These are phyloP conservation scores for Carpinus fangiana DNA, from an alignment of 306 rosid species.

Conservation along the genomic window DNA sequence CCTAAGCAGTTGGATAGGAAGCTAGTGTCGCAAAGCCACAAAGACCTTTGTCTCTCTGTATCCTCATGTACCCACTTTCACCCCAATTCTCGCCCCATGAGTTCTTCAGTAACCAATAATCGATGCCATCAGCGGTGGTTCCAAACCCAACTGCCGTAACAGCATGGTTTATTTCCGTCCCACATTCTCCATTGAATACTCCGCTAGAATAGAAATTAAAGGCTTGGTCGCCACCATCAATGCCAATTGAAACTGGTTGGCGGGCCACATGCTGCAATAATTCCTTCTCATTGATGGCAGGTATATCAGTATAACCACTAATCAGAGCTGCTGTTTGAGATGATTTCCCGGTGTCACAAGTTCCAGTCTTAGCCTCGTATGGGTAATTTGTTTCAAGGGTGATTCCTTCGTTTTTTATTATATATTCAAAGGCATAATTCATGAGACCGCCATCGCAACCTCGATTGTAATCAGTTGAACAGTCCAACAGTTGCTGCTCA, in stretches of 20 bases:
- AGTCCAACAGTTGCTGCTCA: conserved; percentile 40
- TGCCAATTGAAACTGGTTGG: conserved; percentile 4
- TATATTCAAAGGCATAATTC: conserved; percentile 6
- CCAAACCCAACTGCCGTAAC: conserved; percentile 32
- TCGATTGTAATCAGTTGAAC: neutral
- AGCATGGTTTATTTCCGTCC: neutral
- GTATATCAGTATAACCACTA: conserved; percentile 17
- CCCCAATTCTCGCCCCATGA: conserved; percentile 37
- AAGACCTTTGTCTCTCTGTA: neutral
- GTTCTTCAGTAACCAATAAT: conserved; percentile 33
- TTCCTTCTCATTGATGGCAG: conserved; percentile 19
- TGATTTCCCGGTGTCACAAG: neutral
- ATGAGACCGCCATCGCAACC: conserved; percentile 1
- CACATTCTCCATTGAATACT: neutral
- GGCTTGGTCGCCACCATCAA: neutral
- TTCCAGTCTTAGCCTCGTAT: neutral
- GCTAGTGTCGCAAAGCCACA: too few relatives aligned
- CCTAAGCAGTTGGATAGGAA: too few relatives aligned
- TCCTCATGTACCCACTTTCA: conserved; percentile 31
- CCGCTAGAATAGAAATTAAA: neutral
- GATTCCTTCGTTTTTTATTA: neutral
- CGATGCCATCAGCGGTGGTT: neutral
- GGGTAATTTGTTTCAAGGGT: conserved; percentile 20
- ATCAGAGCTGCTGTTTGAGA: conserved; percentile 2
- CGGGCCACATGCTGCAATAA: conserved; percentile 23